phyloP scores from a whole-genome alignment of 768 basidiomycete species.

The Hygrocybe punicea region DNA sequence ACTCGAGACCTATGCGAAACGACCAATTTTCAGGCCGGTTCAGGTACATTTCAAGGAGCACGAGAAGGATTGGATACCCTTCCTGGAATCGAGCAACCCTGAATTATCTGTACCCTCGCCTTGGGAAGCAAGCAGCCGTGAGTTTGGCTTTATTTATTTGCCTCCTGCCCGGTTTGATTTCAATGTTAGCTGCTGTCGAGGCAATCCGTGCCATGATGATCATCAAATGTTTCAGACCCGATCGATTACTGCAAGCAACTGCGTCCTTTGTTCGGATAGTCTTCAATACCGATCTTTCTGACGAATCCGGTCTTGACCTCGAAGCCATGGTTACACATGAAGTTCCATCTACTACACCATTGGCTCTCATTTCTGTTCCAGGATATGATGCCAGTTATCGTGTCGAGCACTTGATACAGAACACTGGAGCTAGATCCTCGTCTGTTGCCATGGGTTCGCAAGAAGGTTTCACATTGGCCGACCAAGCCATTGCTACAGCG shows the following conservation, averaged over 20 bases:
- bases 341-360: slow-evolving; percentile 73
- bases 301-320: slow-evolving; percentile 72
- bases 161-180: not conserved
- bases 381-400: slow-evolving; percentile 99
- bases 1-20: slow-evolving; percentile 66
- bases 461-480: slow-evolving; percentile 93
- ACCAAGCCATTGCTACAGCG: slow-evolving; percentile 91
- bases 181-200: slow-evolving; percentile 57
- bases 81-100: slow-evolving; percentile 64
- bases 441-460: slow-evolving; percentile 98
- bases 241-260: slow-evolving; percentile 83
- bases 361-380: slow-evolving; percentile 88
- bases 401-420: slow-evolving; percentile 82
- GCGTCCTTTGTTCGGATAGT: slow-evolving; percentile 69
- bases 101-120: slow-evolving; percentile 70
- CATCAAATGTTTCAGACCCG: slow-evolving; percentile 89
- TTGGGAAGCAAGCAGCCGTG: slow-evolving; percentile 78
- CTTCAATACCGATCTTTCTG: slow-evolving; percentile 78
- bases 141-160: slow-evolving; percentile 28
- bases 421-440: slow-evolving; percentile 69
- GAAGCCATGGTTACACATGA: slow-evolving; percentile 75
- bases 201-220: slow-evolving; percentile 74
- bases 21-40: slow-evolving; percentile 76
- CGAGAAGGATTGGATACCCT: slow-evolving; percentile 65
- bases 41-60: slow-evolving; percentile 57